These are phyloP conservation scores for Ogataea chonburiensis DNA, from an alignment of 805 yeast species.

Conservation along the genomic window DNA sequence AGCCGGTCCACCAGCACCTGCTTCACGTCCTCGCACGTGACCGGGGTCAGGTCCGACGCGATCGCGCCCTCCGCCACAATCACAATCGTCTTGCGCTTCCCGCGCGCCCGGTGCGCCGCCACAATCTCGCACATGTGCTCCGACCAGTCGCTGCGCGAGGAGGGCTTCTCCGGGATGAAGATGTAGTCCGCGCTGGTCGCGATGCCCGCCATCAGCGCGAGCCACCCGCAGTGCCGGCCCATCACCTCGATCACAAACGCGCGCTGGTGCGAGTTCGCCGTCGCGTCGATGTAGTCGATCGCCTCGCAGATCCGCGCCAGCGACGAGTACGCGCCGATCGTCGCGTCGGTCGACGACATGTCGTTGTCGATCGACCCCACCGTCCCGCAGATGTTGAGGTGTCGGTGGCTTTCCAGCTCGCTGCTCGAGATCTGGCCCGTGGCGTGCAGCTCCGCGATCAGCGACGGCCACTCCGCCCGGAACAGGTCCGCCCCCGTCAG, in stretches of 20 bases:
- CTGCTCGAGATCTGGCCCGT: constrained; percentile 45
- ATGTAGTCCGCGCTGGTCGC: constrained; percentile 80
- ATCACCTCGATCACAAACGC: constrained; percentile 84
- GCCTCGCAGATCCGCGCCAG: constrained; percentile 71
- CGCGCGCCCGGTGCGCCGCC: constrained; percentile 62
- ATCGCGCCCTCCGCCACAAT: constrained; percentile 87
- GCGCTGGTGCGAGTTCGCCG: constrained; percentile 79
- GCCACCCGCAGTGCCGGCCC: constrained; percentile 93
- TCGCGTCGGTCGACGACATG: constrained; percentile 81
- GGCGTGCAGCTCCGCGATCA: constrained; percentile 54
- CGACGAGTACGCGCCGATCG: constrained; percentile 80
- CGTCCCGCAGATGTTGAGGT: constrained; percentile 68
- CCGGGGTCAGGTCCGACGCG: constrained; percentile 63
- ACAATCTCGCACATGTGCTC: constrained; percentile 64
- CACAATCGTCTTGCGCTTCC: constrained; percentile 76
- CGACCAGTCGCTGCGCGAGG: constrained; percentile 61
- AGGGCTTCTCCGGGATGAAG: constrained; percentile 78
- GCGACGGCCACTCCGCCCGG: constrained; percentile 74
- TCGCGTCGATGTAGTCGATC: constrained; percentile 80
- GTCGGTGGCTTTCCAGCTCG: constrained; percentile 47
- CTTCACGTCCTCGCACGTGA: constrained; percentile 63
- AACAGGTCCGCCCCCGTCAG: constrained; percentile 80
- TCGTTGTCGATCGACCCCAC: constrained; percentile 86
- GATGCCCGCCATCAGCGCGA: constrained; percentile 77
- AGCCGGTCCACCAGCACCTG: constrained; percentile 57